Conservation (phyloP, 2,329 filamentous ascomycete species). For the Colletotrichum salicis region DNA sequence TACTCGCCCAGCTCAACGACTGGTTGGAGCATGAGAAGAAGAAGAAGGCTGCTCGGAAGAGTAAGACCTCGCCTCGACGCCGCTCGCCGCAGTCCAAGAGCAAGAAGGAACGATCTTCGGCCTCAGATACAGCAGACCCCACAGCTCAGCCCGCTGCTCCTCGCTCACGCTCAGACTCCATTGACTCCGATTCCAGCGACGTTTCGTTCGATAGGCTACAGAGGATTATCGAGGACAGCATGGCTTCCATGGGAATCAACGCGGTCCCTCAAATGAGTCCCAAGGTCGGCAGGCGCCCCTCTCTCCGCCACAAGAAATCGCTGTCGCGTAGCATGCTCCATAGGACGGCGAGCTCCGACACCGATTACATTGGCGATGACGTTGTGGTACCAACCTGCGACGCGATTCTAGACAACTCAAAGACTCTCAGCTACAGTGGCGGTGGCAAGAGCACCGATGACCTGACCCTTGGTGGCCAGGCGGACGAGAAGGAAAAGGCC, state of each 20-base stretch:
- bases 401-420: constrained; percentile 86
- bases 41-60: constrained; percentile 69
- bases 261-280: constrained; percentile 56
- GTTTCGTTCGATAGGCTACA: constrained; percentile 84
- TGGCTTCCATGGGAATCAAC: constrained; percentile 64
- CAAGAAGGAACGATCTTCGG: constrained; percentile 21
- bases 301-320: constrained; percentile 48
- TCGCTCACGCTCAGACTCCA: constrained; percentile 60
- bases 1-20: constrained; percentile 79
- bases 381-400: constrained; percentile 86
- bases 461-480: constrained; percentile 53
- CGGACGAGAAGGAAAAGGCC: constrained; percentile 73
- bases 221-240: constrained; percentile 77
- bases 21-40: constrained; percentile 86
- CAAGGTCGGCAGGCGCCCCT: constrained; percentile 55
- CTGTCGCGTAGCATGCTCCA: constrained; percentile 53
- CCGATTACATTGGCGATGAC: constrained; percentile 85
- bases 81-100: constrained; percentile 45
- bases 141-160: constrained; percentile 15
- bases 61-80: constrained; percentile 52
- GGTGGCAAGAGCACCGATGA: constrained; percentile 55
- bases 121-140: constrained; percentile 21
- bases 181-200: constrained; percentile 74
- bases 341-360: constrained; percentile 78
- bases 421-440: constrained; percentile 81